Evolutionary conservation across 148 eudicot genomes (phyloP).

Genomic region (Vaccinium vitisidaea): DNA sequence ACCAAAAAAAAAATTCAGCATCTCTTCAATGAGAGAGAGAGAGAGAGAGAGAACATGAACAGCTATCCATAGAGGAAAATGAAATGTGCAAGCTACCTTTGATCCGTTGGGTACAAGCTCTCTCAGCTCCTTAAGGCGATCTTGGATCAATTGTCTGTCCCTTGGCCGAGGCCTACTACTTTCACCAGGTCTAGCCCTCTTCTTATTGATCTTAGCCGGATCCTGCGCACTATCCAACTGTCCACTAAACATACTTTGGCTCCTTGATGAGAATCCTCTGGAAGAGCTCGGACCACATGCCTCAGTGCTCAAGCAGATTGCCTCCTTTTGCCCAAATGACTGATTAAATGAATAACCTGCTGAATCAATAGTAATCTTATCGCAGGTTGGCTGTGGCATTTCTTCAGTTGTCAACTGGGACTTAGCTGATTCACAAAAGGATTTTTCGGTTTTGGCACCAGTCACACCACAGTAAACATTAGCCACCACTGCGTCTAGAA

Average conservation of each 20-base stretch:
- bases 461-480: conserved; percentile 42
- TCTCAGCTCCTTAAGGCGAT: conserved; percentile 83
- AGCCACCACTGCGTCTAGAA: conserved; percentile 86
- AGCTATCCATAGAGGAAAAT: neutral
- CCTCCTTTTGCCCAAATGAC: conserved; percentile 45
- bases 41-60: neutral
- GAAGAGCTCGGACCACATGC: conserved; percentile 45
- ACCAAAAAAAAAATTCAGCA: conserved; percentile 18
- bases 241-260: conserved; percentile 50
- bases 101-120: conserved; percentile 89
- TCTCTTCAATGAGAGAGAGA: conserved; percentile 2
- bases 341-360: conserved; percentile 52
- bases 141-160: conserved; percentile 93
- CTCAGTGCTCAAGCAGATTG: conserved; percentile 51
- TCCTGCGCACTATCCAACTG: conserved; percentile 42
- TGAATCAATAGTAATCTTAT: conserved; percentile 48
- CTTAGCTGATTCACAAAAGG: conserved; percentile 39
- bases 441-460: conserved; percentile 31
- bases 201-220: conserved; percentile 46
- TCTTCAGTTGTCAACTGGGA: conserved; percentile 60
- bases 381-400: conserved; percentile 45
- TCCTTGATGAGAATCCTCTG: conserved; percentile 38
- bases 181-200: conserved; percentile 84
- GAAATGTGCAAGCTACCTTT: conserved; percentile 45
- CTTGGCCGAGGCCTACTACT: conserved; percentile 87